Base-by-base conservation (phyloP, 495 filamentous ascomycete genomes). In the Talaromyces thailandensis region DNA sequence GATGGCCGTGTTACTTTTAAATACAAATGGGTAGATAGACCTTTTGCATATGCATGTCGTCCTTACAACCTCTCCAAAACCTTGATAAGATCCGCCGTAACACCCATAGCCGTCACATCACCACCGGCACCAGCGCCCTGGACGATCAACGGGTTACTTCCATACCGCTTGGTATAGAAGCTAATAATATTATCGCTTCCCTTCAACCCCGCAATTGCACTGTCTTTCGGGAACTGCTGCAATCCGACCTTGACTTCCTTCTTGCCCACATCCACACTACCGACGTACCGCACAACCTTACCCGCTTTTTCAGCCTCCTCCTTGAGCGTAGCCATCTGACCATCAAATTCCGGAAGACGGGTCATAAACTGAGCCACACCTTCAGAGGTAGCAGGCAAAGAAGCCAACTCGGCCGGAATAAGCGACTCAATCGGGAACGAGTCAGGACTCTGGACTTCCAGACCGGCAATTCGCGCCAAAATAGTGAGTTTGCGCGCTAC, bases 171-270 rank as follows among this genome's bases (percentile, higher is more conserved):
- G 51, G 94, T 97, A 75, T 94, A 96, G 81, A 98, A 96, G 81
- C 86, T 94, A 69, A 98, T 94, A 70, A 97, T 93, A 78, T 98
- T 98, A 71, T 96, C 94, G 74, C 92, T 96, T 40, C 94, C 94
- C 81, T 96, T 95, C 62, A 98, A 78, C 37, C 89, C 88, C 29
- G 93, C 94, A 74, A 98, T 95, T 31, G 94, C 87, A 69, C 90
- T 88, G 51, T 87, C 86, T 66, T 81, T 86, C 56, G 90, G 88
- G 58, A 95, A 91, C 80, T 86, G 88, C 81, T 96, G 88, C 67
- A 98, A 73, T 8, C 93, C 93, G 56, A 97, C 93, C 73, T 89
- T 93, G 67, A 96, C 86, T 64, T 84, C 74, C 69, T 89, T 87
- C 58, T 79, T 81, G 37, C 72, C 81, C 25, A 96, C 84, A 70